These are phyloP conservation scores for Microbotryomycetes sp. DNA, from an alignment of 1,284 basidiomycete genomes.

Conservation along the genomic window DNA sequence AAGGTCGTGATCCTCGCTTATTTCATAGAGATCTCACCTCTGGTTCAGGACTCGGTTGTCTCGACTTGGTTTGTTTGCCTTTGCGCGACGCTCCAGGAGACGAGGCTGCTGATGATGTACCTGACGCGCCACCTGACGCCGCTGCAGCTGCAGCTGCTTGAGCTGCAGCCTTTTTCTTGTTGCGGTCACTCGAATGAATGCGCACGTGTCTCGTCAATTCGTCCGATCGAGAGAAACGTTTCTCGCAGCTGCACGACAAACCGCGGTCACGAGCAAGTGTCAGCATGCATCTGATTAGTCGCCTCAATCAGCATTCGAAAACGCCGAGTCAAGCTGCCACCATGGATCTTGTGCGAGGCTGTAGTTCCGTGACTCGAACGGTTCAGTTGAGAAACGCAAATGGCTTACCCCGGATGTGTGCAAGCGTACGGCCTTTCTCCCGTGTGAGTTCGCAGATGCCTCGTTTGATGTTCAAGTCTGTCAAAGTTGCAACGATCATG, in stretches of 20 bases:
- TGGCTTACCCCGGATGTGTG: conserved; percentile 60
- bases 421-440: conserved; percentile 96
- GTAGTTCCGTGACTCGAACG: not conserved
- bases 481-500: too few species aligned
- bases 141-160: conserved; percentile 29
- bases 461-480: conserved; percentile 58
- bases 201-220: conserved; percentile 93
- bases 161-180: conserved; percentile 31
- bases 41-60: conserved; percentile 5
- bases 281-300: too few species aligned
- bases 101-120: not conserved
- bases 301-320: conserved; percentile 40
- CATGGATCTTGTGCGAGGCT: not conserved
- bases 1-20: not conserved
- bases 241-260: conserved; percentile 63
- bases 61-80: conserved; percentile 2
- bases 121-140: not conserved
- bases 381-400: not conserved
- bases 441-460: conserved; percentile 96
- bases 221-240: conserved; percentile 93
- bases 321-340: conserved; percentile 13
- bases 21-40: conserved; percentile 12
- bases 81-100: not conserved
- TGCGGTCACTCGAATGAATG: conserved; percentile 63
- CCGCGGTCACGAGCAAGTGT: too few species aligned